Conservation (phyloP, 1,284 basidiomycete species). For the Schizophyllum commune region DNA sequence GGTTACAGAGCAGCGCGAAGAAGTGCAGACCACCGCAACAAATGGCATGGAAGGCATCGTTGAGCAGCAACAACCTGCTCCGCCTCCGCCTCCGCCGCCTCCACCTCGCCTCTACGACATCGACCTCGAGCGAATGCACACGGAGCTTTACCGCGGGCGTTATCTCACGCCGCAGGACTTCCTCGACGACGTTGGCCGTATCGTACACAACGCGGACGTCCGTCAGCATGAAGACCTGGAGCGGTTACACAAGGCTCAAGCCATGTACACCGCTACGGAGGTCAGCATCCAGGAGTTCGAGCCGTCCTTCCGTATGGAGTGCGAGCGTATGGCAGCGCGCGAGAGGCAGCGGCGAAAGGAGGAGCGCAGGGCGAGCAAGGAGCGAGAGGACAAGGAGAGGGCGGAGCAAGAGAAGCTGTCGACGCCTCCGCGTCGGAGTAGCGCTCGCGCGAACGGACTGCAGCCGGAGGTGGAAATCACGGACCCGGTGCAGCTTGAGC, state of each 20-base stretch:
- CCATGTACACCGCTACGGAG: constrained; percentile 84
- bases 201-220: constrained; percentile 80
- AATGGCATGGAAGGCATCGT: constrained; percentile 17
- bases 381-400: constrained; percentile 30
- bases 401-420: constrained; percentile 25
- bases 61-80: constrained; percentile 9
- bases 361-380: constrained; percentile 1
- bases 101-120: constrained; percentile 60
- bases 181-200: constrained; percentile 81
- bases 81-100: constrained; percentile 27
- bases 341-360: constrained; percentile 63
- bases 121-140: constrained; percentile 89
- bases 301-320: constrained; percentile 73
- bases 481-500: constrained; percentile 65
- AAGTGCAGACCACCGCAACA: constrained; percentile 17
- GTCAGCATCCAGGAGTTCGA: constrained; percentile 91
- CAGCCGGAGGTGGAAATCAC: constrained; percentile 63
- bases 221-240: constrained; percentile 67
- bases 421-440: constrained; percentile 37
- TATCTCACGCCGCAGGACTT: constrained; percentile 89
- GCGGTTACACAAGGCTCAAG: constrained; percentile 73
- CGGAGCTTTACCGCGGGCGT: constrained; percentile 77
- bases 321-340: constrained; percentile 80
- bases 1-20: constrained; percentile 28
- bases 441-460: constrained; percentile 64